Percentiles rank a stretch among this genome's conserved stretches.
These are phyloP conservation scores for Sphaerulina musiva DNA, from an alignment of 2,329 filamentous ascomycete species.

Conservation along the genomic window DNA sequence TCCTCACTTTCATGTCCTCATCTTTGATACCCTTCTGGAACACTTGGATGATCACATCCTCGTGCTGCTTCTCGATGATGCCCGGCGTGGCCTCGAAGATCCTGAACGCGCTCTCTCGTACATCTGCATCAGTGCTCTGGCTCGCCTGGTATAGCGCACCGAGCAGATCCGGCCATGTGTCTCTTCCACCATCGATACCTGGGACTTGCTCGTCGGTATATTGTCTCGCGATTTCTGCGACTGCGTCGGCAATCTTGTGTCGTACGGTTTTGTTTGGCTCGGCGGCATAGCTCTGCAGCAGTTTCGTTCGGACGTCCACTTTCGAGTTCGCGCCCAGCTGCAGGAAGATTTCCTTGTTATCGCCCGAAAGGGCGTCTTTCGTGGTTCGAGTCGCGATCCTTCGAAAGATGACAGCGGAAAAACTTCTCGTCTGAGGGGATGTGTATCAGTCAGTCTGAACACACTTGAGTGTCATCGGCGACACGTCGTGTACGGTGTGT, in stretches of 20 bases:
- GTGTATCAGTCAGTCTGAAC: constrained; percentile 7
- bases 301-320: constrained; percentile 71
- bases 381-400: constrained; percentile 84
- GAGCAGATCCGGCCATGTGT: constrained; percentile 85
- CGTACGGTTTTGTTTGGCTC: constrained; percentile 70
- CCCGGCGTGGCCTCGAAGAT: constrained; percentile 93
- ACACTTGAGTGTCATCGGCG: no score
- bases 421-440: constrained; percentile 66
- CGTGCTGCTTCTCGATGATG: constrained; percentile 93
- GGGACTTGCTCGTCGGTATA: constrained; percentile 66
- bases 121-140: constrained; percentile 72
- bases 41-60: constrained; percentile 78
- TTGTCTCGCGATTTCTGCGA: constrained; percentile 90
- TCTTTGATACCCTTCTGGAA: constrained; percentile 93
- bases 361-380: constrained; percentile 62
- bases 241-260: constrained; percentile 96
- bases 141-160: constrained; percentile 82
- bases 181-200: constrained; percentile 27
- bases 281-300: constrained; percentile 67
- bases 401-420: constrained; percentile 88
- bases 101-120: constrained; percentile 87
- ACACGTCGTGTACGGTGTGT: no score
- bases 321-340: constrained; percentile 69
- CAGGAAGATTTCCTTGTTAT: constrained; percentile 77
- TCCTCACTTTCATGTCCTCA: constrained; percentile 74